phyloP scores from a whole-genome alignment of 805 yeast genomes.

The Candida cerambycidarum region DNA sequence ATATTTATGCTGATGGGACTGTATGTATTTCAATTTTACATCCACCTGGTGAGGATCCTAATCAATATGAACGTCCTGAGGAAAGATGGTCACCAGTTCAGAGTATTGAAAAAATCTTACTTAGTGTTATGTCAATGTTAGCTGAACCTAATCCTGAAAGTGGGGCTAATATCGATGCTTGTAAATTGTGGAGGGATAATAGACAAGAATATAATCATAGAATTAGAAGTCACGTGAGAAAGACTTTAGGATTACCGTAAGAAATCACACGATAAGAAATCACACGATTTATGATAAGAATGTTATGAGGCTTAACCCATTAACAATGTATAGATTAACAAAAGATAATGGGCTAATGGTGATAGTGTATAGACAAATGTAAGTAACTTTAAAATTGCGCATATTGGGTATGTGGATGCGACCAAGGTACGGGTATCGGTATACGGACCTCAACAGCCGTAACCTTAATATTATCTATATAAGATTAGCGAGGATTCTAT shows the following conservation, averaged over 20 bases:
- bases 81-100: slow-evolving; percentile 99
- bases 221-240: slow-evolving; percentile 67
- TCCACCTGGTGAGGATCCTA: slow-evolving; percentile 96
- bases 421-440: too few species aligned
- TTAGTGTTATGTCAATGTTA: slow-evolving; percentile 92
- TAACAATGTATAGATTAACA: too few species aligned
- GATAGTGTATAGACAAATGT: too few species aligned
- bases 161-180: slow-evolving; percentile 83
- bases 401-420: too few species aligned
- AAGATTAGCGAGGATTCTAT: not conserved
- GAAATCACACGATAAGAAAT: too few species aligned
- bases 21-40: slow-evolving; percentile 95
- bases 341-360: too few species aligned
- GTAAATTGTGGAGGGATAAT: slow-evolving; percentile 89
- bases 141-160: slow-evolving; percentile 96
- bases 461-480: not conserved
- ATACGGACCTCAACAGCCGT: not conserved
- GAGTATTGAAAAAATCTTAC: slow-evolving; percentile 91
- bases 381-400: too few species aligned
- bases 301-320: too few species aligned
- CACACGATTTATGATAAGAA: too few species aligned
- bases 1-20: slow-evolving; percentile 89
- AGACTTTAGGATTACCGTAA: slow-evolving; percentile 62
- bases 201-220: slow-evolving; percentile 62
- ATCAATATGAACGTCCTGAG: slow-evolving; percentile 91